Conservation (phyloP, 257 asterid species). For the Solanum appendiculatum region DNA sequence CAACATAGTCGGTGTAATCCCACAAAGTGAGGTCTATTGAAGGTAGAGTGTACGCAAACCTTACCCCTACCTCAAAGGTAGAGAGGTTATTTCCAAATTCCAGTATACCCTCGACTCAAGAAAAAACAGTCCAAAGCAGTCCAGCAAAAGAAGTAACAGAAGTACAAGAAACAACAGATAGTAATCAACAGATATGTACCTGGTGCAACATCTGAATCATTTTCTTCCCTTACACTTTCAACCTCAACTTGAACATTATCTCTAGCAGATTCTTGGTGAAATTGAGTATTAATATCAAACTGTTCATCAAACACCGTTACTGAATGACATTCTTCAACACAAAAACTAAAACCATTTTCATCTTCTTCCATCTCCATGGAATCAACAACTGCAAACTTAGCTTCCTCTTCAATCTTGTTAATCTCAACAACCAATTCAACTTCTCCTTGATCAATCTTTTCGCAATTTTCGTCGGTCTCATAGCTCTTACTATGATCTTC, state of each 20-base stretch:
- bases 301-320: constrained; percentile 12
- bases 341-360: constrained; percentile 44
- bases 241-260: constrained; percentile 17
- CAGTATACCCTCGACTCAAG: neutral
- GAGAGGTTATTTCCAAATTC: neutral
- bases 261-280: constrained; percentile 6
- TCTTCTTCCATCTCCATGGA: constrained; percentile 61
- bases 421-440: constrained; percentile 3
- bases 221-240: neutral
- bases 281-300: constrained; percentile 1
- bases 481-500: constrained; percentile 12
- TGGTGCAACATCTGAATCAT: constrained; percentile 16
- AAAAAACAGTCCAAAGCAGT: neutral
- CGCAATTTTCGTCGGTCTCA: neutral
- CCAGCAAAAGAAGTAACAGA: neutral
- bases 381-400: constrained; percentile 34
- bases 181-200: too few relatives aligned
- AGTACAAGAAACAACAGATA: neutral
- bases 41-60: neutral
- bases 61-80: neutral
- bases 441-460: constrained; percentile 4
- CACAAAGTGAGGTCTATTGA: neutral
- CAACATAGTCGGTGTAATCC: neutral
- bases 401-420: constrained; percentile 22
- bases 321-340: constrained; percentile 28